phyloP scores from a whole-genome alignment of 306 rosid species.

The Quillaja saponaria region DNA sequence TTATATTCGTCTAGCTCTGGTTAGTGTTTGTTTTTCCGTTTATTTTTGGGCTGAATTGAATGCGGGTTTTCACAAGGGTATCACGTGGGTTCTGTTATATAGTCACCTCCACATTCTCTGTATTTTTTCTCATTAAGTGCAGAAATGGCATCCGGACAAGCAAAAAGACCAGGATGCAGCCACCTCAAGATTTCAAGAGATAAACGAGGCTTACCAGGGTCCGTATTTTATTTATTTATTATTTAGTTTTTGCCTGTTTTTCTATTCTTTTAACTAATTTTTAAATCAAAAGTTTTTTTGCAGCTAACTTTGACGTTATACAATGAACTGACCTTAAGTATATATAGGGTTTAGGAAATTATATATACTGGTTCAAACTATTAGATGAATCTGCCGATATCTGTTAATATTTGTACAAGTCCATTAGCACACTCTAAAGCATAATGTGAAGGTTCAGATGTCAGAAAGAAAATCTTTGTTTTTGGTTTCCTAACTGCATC shows the following conservation, averaged over 20 bases:
- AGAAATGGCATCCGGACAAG: constrained; percentile 99
- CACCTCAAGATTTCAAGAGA: constrained; percentile 82
- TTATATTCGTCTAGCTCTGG: constrained; percentile 91
- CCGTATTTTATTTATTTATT: background rate
- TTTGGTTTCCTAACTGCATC: background rate
- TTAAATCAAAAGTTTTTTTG: too few species aligned
- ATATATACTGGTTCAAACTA: background rate
- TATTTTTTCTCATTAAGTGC: constrained; percentile 27
- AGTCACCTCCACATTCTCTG: constrained; percentile 11
- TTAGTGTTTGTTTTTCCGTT: constrained; percentile 28
- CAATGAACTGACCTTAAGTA: background rate
- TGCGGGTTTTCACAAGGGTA: background rate
- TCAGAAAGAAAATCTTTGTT: too few species aligned
- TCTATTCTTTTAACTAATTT: too few species aligned
- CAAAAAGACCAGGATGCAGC: constrained; percentile 60
- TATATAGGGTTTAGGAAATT: background rate
- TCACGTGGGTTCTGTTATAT: background rate
- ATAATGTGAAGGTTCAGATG: too few species aligned
- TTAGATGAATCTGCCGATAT: too few species aligned
- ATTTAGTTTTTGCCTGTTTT: background rate
- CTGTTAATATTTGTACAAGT: too few species aligned
- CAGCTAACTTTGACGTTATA: constrained; percentile 2
- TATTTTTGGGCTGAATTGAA: background rate
- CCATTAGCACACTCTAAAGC: too few species aligned
- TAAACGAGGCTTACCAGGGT: constrained; percentile 94